A percentile compares a stretch with the other conserved stretches of the same genome.
phyloP scores from a whole-genome alignment of 257 asterid species.

The Capsicum rhomboideum region DNA sequence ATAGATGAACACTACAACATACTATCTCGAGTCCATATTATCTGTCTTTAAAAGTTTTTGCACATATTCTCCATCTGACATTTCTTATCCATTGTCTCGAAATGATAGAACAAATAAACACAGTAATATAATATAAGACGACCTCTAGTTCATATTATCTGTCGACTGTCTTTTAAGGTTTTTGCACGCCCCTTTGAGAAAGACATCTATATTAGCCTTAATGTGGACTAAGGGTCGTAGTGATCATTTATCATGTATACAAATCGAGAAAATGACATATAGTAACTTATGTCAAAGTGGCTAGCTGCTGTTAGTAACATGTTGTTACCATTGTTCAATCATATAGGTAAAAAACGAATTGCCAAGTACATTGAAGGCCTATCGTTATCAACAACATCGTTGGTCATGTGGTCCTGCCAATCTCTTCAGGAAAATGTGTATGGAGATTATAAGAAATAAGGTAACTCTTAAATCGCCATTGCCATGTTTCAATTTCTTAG shows the following conservation, averaged over 20 bases:
- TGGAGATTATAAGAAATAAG: constrained; percentile 72
- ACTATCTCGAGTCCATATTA: background rate
- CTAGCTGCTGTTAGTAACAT: background rate
- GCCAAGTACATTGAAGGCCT: constrained; percentile 96
- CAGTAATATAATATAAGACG: background rate
- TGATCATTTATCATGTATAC: background rate
- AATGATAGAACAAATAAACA: background rate
- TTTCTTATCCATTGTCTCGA: background rate
- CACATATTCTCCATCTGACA: background rate
- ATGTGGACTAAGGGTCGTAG: background rate
- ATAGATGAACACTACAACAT: background rate
- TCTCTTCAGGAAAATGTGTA: constrained; percentile 71
- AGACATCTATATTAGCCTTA: background rate
- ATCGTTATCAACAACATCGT: constrained; percentile 87
- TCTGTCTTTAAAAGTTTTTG: background rate
- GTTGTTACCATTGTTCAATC: background rate
- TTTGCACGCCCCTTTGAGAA: background rate
- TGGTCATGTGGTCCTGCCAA: constrained; percentile 99
- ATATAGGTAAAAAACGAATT: constrained; percentile 81
- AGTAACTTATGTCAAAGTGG: too few species aligned
- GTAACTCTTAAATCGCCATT: constrained; percentile 17
- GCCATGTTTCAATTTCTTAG: background rate
- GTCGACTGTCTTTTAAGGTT: background rate
- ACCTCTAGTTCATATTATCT: background rate
- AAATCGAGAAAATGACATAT: background rate